Base-by-base conservation (phyloP, 2,329 filamentous ascomycete species). In the Curvularia verruculosa region DNA sequence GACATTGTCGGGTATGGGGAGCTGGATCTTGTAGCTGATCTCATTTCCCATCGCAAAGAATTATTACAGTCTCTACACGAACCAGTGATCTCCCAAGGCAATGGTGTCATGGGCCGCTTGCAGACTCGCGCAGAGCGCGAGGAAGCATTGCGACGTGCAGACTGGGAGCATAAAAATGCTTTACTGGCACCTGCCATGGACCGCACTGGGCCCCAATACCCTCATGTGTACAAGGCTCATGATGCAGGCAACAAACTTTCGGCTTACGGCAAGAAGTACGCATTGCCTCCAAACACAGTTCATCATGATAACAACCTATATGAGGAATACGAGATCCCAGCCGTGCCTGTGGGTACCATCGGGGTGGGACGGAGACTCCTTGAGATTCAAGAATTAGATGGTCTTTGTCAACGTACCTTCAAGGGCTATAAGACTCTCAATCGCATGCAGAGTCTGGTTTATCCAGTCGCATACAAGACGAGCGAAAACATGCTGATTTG, bases 401-500 rank as follows among this genome's bases (percentile, higher is more conserved):
- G 91, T 0, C 82, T 99, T 26, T 99, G 95, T 68, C 85, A 87
- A 59, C 87, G 85, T n/a, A 99, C 95, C 0, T 99, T 99, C 80
- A 91, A 89, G 71, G 93, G 93, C 0, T 99, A 99, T 81, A 94
- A 93, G 77, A 80, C 90, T 3, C 84, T 99, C 58, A 99, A 99
- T 72, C 89, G 96, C 26, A 99, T 99, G 96, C 95, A 99, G 79
- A 98, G 93, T 74, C 82, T 99, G 46, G 91, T 98, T 0, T 96
- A 96, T 69, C 92, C 92, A 0, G 91, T 99, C 5, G 95, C 93
- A 0, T 98, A 99, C 79, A 91, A 89, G 74, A 97, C 92, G 2
- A 96, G 88, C 71, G 95, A 99, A 78, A 99, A 99, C 67, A 97
- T 99, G 94, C 85, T 99, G 49, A 96, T 99, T 58, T 99, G 95